These are phyloP conservation scores for Neurospora sp. DNA, from an alignment of 495 filamentous ascomycete species.

Conservation along the genomic window DNA sequence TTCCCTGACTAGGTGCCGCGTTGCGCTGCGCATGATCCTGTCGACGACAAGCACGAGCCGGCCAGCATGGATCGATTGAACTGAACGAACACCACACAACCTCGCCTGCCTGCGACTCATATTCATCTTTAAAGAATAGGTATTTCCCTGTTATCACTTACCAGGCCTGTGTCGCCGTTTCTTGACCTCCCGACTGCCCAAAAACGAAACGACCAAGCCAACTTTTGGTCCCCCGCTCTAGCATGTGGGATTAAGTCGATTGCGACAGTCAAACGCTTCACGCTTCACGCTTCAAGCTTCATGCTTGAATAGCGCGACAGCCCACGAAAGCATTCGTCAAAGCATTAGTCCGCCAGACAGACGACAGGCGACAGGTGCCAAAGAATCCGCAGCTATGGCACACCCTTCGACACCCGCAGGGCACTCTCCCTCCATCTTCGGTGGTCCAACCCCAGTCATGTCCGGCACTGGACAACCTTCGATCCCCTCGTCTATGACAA, in stretches of 20 bases:
- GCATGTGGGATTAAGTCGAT: background rate
- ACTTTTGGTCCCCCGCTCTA: background rate
- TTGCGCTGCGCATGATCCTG: background rate
- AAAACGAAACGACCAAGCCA: background rate
- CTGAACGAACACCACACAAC: background rate
- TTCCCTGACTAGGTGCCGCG: background rate
- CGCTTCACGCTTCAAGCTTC: background rate
- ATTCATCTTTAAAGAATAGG: background rate
- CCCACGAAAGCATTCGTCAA: background rate
- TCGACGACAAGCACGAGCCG: background rate
- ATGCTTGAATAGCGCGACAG: background rate
- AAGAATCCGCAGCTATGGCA: conserved; percentile 16
- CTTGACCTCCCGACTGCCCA: background rate
- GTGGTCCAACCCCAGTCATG: conserved; percentile 11
- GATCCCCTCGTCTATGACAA: conserved; percentile 11
- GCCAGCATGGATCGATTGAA: background rate
- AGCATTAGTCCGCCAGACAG: background rate
- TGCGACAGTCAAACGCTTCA: background rate
- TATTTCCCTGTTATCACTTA: background rate
- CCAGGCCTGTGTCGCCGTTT: background rate
- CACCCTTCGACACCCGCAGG: conserved; percentile 20
- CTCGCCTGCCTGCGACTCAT: background rate
- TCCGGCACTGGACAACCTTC: conserved; percentile 4
- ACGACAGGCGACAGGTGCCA: background rate
- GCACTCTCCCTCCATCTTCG: conserved; percentile 23